Evolutionary conservation across 805 yeast genomes (phyloP).

Genomic region (Candida lessepsii): DNA sequence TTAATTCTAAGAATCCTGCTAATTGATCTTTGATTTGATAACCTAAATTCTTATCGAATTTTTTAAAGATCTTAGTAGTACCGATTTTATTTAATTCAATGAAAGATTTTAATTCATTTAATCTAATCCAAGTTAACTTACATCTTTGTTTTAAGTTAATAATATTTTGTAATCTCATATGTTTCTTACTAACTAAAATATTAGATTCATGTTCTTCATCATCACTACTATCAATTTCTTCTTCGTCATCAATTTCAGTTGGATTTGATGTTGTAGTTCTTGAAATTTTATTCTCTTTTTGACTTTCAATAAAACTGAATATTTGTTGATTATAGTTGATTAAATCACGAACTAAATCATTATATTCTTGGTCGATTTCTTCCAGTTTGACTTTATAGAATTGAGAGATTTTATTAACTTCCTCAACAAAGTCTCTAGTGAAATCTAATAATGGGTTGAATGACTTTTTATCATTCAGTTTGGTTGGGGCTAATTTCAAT

Average conservation of each 20-base stretch:
- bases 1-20: conserved; percentile 32
- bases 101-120: conserved; percentile 81
- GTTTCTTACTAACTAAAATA: conserved; percentile 51
- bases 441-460: conserved; percentile 41
- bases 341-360: conserved; percentile 47
- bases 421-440: conserved; percentile 44
- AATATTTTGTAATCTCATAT: conserved; percentile 48
- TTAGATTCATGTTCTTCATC: conserved; percentile 39
- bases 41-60: conserved; percentile 81
- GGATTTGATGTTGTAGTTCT: conserved; percentile 23
- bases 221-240: conserved; percentile 25
- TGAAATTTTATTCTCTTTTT: conserved; percentile 9
- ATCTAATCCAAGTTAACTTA: conserved; percentile 63
- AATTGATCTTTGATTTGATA: conserved; percentile 61
- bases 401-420: conserved; percentile 50
- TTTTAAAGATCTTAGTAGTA: conserved; percentile 83
- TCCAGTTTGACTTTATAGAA: conserved; percentile 50
- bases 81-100: conserved; percentile 86
- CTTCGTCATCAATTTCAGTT: conserved; percentile 26
- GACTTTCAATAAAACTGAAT: conserved; percentile 11
- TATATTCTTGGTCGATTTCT: conserved; percentile 45
- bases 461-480: neutral
- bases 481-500: conserved; percentile 4
- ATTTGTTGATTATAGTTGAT: conserved; percentile 16
- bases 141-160: conserved; percentile 68